These are phyloP conservation scores for Camellia granthamiana DNA, from an alignment of 148 eudicot genomes.

Conservation along the genomic window DNA sequence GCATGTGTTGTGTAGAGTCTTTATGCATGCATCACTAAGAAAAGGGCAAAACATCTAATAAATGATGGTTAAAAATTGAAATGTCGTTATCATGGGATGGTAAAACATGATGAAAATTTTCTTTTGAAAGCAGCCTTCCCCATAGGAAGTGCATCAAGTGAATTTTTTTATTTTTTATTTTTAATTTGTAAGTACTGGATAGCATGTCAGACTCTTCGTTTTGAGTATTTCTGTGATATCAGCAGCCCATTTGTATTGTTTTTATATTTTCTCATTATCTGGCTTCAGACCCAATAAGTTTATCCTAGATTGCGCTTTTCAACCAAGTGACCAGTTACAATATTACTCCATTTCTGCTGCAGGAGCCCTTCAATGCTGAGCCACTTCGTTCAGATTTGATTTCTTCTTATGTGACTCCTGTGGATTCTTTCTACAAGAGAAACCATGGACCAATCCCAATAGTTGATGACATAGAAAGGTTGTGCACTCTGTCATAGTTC, in stretches of 20 bases:
- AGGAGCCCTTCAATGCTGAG: slow-evolving; percentile 97
- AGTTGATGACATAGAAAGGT: slow-evolving; percentile 80
- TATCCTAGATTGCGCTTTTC: not conserved
- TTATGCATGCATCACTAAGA: not conserved
- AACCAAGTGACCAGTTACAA: slow-evolving; percentile 1
- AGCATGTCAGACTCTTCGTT: not conserved
- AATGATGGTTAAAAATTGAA: not conserved
- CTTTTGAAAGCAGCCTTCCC: not conserved
- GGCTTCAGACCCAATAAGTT: not conserved
- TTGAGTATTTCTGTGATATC: not conserved
- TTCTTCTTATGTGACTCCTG: slow-evolving; percentile 88
- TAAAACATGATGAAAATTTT: not conserved
- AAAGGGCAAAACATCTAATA: not conserved
- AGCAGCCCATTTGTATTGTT: not conserved
- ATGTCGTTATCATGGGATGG: not conserved
- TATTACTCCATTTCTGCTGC: slow-evolving; percentile 19
- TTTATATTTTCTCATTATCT: not conserved
- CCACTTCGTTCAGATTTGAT: slow-evolving; percentile 73
- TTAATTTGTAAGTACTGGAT: not conserved
- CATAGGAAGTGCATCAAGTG: not conserved
- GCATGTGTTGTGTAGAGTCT: not conserved
- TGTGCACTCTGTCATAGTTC: not conserved
- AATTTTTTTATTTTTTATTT: too few relatives aligned
- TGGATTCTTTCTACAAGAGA: slow-evolving; percentile 83
- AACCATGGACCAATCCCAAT: slow-evolving; percentile 93